Base-by-base conservation (phyloP, 2,329 filamentous ascomycete species). In the Colletotrichum australisinense region DNA sequence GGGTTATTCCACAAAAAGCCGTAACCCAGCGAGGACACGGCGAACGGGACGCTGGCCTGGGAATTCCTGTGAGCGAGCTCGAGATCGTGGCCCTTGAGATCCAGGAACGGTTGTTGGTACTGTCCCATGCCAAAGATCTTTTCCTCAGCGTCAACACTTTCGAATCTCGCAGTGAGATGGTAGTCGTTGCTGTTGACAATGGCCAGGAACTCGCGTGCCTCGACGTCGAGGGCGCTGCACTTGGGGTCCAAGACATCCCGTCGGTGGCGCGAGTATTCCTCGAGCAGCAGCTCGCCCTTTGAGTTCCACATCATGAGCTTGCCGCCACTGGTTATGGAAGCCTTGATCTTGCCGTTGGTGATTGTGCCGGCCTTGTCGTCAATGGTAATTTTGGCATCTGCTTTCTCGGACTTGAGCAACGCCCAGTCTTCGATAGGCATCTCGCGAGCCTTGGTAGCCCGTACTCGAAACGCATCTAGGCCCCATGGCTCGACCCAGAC, bases 101-200 rank as follows among this genome's bases (percentile, higher is more conserved):
- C 85, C 22, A 92, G 81, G 60, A 84, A 85, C 0, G 88, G 87
- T 75, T 92, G 89, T 78, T 92, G 90, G 75, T 92, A 92, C 79
- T 92, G 90, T 0, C 90, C 90, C 89, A 92, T 92, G 16, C 90
- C 90, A 75, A 86, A 92, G 14, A 92, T 87, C 77, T 87, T 89
- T 79, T 92, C 90, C 32, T 87, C 82, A 0, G 81, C 79, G 67
- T 86, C 77, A 75, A 89, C 77, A 4, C 86, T 87, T 77, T 92
- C 90, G 56, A 92, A 85, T 0, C 90, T 83, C 68, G 86, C 82
- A 1, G 88, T 91, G 11, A 91, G 81, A 62, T 88, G 85, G 76
- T 88, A 91, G 69, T 72, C 68, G 68, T 85, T 84, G 5, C 83
- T 82, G 6, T 88, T 88, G 1, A 83, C 79, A 12, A 86, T 84